phyloP scores from a whole-genome alignment of 176 grass and related monocot genomes.

The Oryza brachyantha region DNA sequence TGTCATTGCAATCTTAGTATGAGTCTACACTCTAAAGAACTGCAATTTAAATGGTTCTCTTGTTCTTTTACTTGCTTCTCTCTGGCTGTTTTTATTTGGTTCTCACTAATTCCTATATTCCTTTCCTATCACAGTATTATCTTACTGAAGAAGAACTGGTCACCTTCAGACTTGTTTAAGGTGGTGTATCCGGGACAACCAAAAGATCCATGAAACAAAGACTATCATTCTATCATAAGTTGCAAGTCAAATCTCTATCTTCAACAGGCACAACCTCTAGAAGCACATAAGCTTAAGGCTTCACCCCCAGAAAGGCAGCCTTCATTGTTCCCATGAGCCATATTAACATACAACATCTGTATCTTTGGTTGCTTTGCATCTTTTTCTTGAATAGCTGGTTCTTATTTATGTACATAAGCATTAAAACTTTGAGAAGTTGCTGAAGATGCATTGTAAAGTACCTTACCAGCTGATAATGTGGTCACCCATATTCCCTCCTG shows the following conservation, averaged over 20 bases:
- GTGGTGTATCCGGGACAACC: conserved; percentile 32
- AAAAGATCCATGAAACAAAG: conserved; percentile 10
- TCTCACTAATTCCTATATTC: neutral
- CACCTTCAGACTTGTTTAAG: conserved; percentile 58
- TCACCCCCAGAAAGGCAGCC: conserved; percentile 38
- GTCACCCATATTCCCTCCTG: conserved; percentile 42
- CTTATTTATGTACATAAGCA: conserved; percentile 53
- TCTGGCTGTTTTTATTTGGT: conserved; percentile 2
- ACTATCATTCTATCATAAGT: neutral
- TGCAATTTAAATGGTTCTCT: conserved; percentile 37
- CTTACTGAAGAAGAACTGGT: conserved; percentile 34
- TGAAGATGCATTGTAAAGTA: conserved; percentile 34
- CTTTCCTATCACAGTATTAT: conserved; percentile 38
- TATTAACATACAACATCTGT: conserved; percentile 38
- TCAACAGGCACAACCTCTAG: conserved; percentile 6
- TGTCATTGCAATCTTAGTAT: conserved; percentile 17
- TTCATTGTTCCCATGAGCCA: conserved; percentile 52
- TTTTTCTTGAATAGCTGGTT: conserved; percentile 38
- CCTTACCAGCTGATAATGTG: conserved; percentile 40
- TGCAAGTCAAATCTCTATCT: conserved; percentile 24
- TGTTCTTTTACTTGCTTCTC: conserved; percentile 39
- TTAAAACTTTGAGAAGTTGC: conserved; percentile 40
- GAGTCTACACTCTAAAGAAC: too few species aligned
- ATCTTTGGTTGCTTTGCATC: conserved; percentile 53
- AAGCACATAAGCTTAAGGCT: conserved; percentile 19